Percentiles rank a stretch among this genome's conserved stretches.
These are phyloP conservation scores for Ceratopteris richardii DNA, from an alignment of 75 land plant species.

Conservation along the genomic window DNA sequence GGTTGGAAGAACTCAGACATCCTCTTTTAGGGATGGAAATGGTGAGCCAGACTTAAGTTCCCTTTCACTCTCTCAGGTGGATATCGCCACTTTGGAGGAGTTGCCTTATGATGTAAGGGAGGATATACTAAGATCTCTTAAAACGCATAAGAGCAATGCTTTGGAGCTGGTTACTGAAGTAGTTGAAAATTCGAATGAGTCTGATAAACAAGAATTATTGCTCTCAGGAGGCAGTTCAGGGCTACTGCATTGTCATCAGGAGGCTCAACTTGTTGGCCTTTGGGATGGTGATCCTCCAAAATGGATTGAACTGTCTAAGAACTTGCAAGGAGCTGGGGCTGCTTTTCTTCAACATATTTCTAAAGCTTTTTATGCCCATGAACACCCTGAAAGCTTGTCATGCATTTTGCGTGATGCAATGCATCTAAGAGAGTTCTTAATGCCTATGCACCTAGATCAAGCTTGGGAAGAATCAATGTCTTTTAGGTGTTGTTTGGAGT, in stretches of 20 bases:
- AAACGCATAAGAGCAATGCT: slow-evolving; percentile 20
- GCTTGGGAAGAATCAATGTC: neutral
- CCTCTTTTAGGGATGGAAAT: too few relatives aligned
- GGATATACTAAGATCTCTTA: slow-evolving; percentile 34
- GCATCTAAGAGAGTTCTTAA: too few relatives aligned
- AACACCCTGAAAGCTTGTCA: too few relatives aligned
- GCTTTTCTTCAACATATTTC: neutral
- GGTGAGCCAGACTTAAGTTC: neutral
- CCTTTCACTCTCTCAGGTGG: slow-evolving; percentile 43
- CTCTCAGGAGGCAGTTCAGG: too few relatives aligned
- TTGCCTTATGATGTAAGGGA: slow-evolving; percentile 29
- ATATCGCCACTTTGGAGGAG: slow-evolving; percentile 36
- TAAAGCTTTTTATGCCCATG: neutral
- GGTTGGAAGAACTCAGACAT: too few relatives aligned
- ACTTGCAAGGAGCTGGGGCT: slow-evolving; percentile 10
- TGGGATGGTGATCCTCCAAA: slow-evolving; percentile 62
- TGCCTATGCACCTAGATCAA: neutral
- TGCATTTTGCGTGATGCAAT: too few relatives aligned
- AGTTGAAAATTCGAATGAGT: neutral
- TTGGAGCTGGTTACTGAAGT: neutral
- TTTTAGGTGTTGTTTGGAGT: slow-evolving; percentile 14
- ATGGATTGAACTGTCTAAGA: slow-evolving; percentile 36
- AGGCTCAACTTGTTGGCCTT: slow-evolving; percentile 12
- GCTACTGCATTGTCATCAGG: too few relatives aligned
- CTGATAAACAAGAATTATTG: too few relatives aligned